Evolutionary conservation across 164 flowering plant genomes (phyloP).

Genomic region (Vitis amurensis): DNA sequence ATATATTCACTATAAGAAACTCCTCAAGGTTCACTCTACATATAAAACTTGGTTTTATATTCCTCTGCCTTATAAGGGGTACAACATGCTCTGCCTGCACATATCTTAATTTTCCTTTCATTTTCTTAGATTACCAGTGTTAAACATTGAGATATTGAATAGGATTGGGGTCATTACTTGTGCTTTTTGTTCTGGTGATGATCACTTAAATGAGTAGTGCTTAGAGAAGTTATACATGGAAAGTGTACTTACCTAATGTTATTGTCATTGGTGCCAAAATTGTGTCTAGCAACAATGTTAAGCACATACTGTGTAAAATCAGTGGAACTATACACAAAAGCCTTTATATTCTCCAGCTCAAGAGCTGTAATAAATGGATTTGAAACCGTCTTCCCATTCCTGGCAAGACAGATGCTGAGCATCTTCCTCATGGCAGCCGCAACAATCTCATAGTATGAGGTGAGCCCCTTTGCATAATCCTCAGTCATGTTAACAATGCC

Average conservation of each 20-base stretch:
- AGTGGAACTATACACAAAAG: slow-evolving; percentile 67
- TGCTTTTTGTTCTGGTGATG: too few species aligned
- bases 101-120: too few species aligned
- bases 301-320: slow-evolving; percentile 56
- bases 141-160: too few species aligned
- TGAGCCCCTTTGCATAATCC: slow-evolving; percentile 61
- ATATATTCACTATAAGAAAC: slow-evolving; percentile 13
- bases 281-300: slow-evolving; percentile 53
- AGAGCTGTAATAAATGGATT: slow-evolving; percentile 80
- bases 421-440: slow-evolving; percentile 44
- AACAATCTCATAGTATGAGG: slow-evolving; percentile 75
- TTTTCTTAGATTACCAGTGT: too few species aligned
- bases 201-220: too few species aligned
- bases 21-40: background rate
- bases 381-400: slow-evolving; percentile 54
- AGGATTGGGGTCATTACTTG: too few species aligned
- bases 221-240: too few species aligned
- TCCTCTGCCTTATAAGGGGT: too few species aligned
- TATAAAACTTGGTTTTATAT: too few species aligned
- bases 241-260: slow-evolving; percentile 25
- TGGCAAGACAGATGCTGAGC: slow-evolving; percentile 73
- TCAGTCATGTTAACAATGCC: slow-evolving; percentile 71
- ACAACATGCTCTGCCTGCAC: too few species aligned
- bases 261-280: slow-evolving; percentile 52
- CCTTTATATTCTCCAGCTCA: slow-evolving; percentile 49